Percentiles rank a stretch among this genome's conserved stretches.
Evolutionary conservation across 352 stramenopile genomes (phyloP).

Genomic region (Blastocystis sp.): DNA sequence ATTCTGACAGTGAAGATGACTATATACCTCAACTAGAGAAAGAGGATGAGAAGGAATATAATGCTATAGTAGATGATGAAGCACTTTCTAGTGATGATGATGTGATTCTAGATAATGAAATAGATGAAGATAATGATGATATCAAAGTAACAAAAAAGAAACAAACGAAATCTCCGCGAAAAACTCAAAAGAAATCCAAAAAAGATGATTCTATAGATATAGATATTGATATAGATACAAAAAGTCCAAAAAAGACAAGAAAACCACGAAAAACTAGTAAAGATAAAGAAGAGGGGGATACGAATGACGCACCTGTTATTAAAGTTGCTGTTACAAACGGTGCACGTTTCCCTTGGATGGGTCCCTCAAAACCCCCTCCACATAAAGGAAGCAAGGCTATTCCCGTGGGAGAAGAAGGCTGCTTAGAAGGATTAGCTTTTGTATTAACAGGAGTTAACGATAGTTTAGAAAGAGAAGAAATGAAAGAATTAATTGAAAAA

Average conservation of each 20-base stretch:
- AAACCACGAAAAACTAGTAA: neutral
- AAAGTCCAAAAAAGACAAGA: neutral
- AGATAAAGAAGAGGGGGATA: constrained; percentile 7
- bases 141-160: no score
- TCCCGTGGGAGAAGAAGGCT: constrained; percentile 24
- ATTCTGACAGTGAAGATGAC: no score
- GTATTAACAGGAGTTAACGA: constrained; percentile 18
- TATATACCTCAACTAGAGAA: no score
- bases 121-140: no score
- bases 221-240: no score
- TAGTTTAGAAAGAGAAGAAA: constrained; percentile 19
- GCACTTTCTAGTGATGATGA: no score
- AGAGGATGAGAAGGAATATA: no score
- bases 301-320: neutral
- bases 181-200: no score
- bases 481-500: constrained; percentile 32
- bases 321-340: neutral
- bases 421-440: constrained; percentile 8
- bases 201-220: no score
- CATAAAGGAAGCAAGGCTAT: constrained; percentile 20
- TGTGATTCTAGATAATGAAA: no score
- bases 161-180: no score
- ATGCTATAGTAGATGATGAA: no score
- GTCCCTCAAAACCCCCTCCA: neutral
- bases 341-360: neutral